A percentile compares a stretch with the other conserved stretches of the same genome.
Evolutionary conservation across 345 rosid genomes (phyloP).

Genomic region (Citrus trifoliata): DNA sequence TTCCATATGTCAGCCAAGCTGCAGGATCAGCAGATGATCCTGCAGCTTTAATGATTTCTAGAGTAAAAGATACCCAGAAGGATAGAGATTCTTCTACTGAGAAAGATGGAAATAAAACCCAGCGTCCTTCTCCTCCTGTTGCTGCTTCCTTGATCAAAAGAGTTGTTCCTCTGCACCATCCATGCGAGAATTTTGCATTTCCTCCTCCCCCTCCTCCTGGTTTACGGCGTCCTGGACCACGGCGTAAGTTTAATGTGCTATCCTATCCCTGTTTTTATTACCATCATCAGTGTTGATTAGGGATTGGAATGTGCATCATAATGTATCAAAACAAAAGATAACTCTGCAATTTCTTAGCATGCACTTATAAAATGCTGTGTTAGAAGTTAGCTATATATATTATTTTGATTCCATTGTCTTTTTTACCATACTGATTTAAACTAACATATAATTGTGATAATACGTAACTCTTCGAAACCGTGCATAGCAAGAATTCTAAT

Average conservation of each 20-base stretch:
- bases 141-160: neutral
- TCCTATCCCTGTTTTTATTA: constrained; percentile 3
- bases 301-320: constrained; percentile 1
- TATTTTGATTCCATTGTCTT: neutral
- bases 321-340: neutral
- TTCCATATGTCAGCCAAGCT: constrained; percentile 23
- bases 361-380: neutral
- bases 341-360: neutral
- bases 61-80: constrained; percentile 9
- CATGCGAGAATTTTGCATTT: constrained; percentile 59
- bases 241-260: constrained; percentile 46
- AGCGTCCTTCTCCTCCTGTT: constrained; percentile 26
- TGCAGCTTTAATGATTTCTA: constrained; percentile 18
- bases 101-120: constrained; percentile 30
- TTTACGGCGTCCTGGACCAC: constrained; percentile 61
- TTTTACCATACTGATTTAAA: neutral
- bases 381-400: neutral
- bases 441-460: neutral
- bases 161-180: constrained; percentile 35
- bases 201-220: constrained; percentile 89
- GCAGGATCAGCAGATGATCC: constrained; percentile 16
- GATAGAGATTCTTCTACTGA: constrained; percentile 17
- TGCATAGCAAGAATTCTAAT: neutral
- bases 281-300: neutral
- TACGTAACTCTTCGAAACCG: neutral